phyloP scores from a whole-genome alignment of 106 monocot genomes.

The Acorus gramineus region DNA sequence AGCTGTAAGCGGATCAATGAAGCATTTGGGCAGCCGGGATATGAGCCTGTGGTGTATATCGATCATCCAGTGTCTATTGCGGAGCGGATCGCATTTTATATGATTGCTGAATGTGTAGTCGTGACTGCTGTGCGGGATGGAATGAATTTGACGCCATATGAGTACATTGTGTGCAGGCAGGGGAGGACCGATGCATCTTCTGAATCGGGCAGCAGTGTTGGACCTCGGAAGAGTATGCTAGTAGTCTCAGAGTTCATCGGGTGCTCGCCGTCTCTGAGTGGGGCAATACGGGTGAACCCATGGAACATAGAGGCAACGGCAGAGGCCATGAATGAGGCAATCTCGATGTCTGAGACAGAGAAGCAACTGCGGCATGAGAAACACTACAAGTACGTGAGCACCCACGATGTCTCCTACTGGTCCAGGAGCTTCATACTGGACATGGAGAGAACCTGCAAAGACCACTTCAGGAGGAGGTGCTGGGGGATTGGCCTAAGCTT shows the following conservation, averaged over 20 bases:
- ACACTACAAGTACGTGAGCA: constrained; percentile 46
- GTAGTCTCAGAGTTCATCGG: constrained; percentile 59
- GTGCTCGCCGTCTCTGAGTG: constrained; percentile 56
- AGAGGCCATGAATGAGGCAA: constrained; percentile 33
- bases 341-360: constrained; percentile 21
- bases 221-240: constrained; percentile 32
- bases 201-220: no score
- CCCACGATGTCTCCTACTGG: constrained; percentile 55
- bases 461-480: constrained; percentile 34
- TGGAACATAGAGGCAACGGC: constrained; percentile 42
- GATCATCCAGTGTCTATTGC: constrained; percentile 7
- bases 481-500: constrained; percentile 55
- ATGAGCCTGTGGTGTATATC: constrained; percentile 24
- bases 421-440: constrained; percentile 43
- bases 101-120: constrained; percentile 24
- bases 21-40: constrained; percentile 2
- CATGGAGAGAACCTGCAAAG: constrained; percentile 37
- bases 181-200: neutral
- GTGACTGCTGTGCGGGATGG: constrained; percentile 70
- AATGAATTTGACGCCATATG: constrained; percentile 38
- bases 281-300: constrained; percentile 48
- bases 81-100: constrained; percentile 29
- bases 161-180: constrained; percentile 21
- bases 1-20: constrained; percentile 15
- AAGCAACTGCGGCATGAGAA: constrained; percentile 56